These are phyloP conservation scores for Neostapfia colusana DNA, from an alignment of 176 grass and related monocot species.

Conservation along the genomic window DNA sequence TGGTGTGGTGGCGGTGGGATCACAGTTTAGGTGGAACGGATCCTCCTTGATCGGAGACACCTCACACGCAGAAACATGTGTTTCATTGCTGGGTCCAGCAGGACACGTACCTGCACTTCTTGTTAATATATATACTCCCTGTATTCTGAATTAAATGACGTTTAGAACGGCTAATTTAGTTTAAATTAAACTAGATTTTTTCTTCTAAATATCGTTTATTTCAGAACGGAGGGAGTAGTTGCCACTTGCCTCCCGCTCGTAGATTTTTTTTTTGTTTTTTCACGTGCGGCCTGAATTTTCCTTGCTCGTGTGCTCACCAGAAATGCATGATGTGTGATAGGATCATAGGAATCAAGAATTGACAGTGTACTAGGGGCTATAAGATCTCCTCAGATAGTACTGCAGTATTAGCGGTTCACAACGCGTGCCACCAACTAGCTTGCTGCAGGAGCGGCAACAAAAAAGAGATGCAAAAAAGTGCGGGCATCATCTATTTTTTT, in stretches of 20 bases:
- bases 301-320: neutral
- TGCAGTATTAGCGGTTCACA: no score
- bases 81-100: no score
- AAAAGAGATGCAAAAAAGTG: neutral
- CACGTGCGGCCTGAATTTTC: conserved; percentile 9
- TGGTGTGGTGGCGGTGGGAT: conserved; percentile 32
- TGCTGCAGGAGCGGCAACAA: neutral
- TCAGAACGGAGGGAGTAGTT: no score
- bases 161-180: no score
- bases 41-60: conserved; percentile 37
- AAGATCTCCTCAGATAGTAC: neutral
- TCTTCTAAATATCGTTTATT: no score
- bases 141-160: no score
- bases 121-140: no score
- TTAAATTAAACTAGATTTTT: no score
- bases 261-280: conserved; percentile 9
- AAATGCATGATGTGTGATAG: no score
- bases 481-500: neutral
- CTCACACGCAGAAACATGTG: no score
- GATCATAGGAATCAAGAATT: neutral
- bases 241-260: neutral
- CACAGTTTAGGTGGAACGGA: conserved; percentile 43
- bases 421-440: neutral
- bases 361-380: neutral
- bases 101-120: neutral